These are phyloP conservation scores for Musa acuminata DNA, from an alignment of 176 grass and related monocot species.

Conservation along the genomic window DNA sequence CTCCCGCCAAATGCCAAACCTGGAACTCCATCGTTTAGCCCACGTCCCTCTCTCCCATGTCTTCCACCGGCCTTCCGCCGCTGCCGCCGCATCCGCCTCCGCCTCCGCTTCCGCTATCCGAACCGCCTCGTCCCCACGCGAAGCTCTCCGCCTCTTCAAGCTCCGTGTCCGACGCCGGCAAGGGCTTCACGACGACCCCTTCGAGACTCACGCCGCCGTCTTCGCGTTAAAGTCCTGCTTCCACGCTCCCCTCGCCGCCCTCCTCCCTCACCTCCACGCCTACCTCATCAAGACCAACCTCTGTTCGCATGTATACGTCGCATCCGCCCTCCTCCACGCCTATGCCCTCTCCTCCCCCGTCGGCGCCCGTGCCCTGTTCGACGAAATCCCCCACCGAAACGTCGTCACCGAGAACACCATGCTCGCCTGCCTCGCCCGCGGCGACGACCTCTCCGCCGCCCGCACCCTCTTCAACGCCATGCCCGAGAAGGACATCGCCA, in stretches of 20 bases:
- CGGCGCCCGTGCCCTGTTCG: conserved; percentile 33
- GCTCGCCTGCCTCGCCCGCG: conserved; percentile 31
- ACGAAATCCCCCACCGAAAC: conserved; percentile 42
- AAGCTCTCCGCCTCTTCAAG: conserved; percentile 16
- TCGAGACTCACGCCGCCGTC: conserved; percentile 28
- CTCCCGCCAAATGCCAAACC: background rate
- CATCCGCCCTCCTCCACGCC: conserved; percentile 35
- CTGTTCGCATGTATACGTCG: conserved; percentile 24
- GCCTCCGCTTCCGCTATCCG: conserved; percentile 14
- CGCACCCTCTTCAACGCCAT: conserved; percentile 35
- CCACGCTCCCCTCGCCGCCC: background rate
- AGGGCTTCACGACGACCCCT: conserved; percentile 8
- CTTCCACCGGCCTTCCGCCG: background rate
- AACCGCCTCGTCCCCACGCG: conserved; percentile 2
- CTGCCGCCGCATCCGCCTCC: conserved; percentile 1
- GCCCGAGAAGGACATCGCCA: conserved; percentile 31
- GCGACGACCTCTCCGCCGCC: conserved; percentile 23
- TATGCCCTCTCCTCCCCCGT: conserved; percentile 20
- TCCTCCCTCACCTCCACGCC: conserved; percentile 18
- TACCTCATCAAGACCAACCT: conserved; percentile 13
- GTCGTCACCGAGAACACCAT: conserved; percentile 37
- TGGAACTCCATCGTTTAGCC: background rate
- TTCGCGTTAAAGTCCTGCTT: conserved; percentile 25
- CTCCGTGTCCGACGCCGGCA: conserved; percentile 2
- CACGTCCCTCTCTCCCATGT: background rate